Base-by-base conservation (phyloP, 1,284 basidiomycete genomes). In the Singerocomus inundabilis region DNA sequence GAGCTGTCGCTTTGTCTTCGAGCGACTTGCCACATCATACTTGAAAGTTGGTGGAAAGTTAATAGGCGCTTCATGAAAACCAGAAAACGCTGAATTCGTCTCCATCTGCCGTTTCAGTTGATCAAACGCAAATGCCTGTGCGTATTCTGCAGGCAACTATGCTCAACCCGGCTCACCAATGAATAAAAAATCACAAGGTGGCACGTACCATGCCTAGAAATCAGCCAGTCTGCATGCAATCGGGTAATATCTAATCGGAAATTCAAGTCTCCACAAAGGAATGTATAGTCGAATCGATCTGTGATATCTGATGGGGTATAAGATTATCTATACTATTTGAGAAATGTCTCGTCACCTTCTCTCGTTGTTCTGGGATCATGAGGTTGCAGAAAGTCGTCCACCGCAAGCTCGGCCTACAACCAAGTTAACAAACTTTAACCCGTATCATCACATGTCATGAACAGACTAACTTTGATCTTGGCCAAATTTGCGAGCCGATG, bases 1-100 rank as follows among this genome's bases (percentile, higher is more conserved):
- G 15, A 67, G 66, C 21, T 64, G 58, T 42, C 65, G 69, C 53
- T 63, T 71, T 28, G 67, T 72, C 59, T 74, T 82, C 15, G 72
- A 68, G 21, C 74, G 74, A 60, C 80, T 83, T 42, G 78, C 65
- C 10, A 92, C 86, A 54, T 92, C 84, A 58, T 91, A 92, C 62
- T 92, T 92, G 76, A 91, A 92, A 0, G 90, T 92, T 0, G 89
- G 89, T 6, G 88, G 82, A 55, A 92, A 91, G 53, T 79, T 62
- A 46, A 91, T 91, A 0, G 72, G 69, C 0, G 76, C 88, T 67
- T 91, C 91, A 9, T 70, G 61, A 61, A 93, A 93, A 8, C 88
- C 88, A 31, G 73, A 72, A 56, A 88, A 85, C 1, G 77, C 75
- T n/a, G 73, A 67, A 1, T 80, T 78, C 6, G 70, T 70, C 35